phyloP scores from a whole-genome alignment of 768 basidiomycete genomes.

The Suillus luteus region DNA sequence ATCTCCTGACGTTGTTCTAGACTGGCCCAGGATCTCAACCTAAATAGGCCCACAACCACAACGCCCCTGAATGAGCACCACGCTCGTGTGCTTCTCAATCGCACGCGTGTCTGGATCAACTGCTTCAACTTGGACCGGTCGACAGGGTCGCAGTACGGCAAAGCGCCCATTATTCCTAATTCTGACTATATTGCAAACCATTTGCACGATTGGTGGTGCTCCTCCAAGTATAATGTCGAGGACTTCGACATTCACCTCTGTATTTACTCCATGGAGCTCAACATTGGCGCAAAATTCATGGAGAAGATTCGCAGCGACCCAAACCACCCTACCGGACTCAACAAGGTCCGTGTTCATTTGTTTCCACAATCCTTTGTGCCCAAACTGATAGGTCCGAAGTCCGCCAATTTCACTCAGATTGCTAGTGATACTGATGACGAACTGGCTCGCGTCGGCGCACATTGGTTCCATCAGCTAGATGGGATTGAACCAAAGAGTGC shows the following conservation, averaged over 20 bases:
- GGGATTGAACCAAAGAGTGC: constrained; percentile 55
- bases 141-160: constrained; percentile 86
- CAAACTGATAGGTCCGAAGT: constrained; percentile 37
- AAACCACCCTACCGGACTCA: constrained; percentile 70
- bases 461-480: constrained; percentile 57
- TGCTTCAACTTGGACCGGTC: constrained; percentile 92
- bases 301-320: constrained; percentile 73
- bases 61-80: constrained; percentile 79
- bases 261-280: constrained; percentile 75
- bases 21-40: constrained; percentile 85
- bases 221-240: constrained; percentile 65
- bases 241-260: constrained; percentile 82
- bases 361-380: neutral
- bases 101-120: constrained; percentile 87
- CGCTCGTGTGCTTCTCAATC: constrained; percentile 85
- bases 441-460: constrained; percentile 53
- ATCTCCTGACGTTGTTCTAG: constrained; percentile 40
- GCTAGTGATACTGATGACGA: constrained; percentile 71
- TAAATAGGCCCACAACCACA: constrained; percentile 75
- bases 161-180: constrained; percentile 76
- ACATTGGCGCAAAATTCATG: constrained; percentile 60
- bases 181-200: constrained; percentile 76
- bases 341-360: constrained; percentile 50
- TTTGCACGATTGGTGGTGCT: constrained; percentile 70
- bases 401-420: constrained; percentile 61